Evolutionary conservation across 768 basidiomycete genomes (phyloP).

Genomic region (Auricularia sp.): DNA sequence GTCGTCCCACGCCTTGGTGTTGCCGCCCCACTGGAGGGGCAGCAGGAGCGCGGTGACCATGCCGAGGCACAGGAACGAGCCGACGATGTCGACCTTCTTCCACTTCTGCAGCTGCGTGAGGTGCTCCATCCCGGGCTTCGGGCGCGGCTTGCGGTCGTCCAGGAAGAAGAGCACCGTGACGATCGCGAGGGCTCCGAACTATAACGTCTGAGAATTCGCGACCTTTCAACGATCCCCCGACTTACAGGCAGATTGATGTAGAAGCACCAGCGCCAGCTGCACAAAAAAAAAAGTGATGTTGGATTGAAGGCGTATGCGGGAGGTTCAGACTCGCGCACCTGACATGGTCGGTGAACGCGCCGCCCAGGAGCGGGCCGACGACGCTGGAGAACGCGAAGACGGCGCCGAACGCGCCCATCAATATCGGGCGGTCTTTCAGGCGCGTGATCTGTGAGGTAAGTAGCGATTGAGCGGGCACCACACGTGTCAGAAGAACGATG

Average conservation of each 20-base stretch:
- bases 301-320: slow-evolving; percentile 7
- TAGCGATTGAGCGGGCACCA: no score
- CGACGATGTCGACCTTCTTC: slow-evolving; percentile 30
- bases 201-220: neutral
- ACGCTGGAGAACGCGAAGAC: slow-evolving; percentile 26
- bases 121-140: slow-evolving; percentile 3
- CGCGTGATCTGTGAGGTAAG: slow-evolving; percentile 16
- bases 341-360: slow-evolving; percentile 24
- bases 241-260: slow-evolving; percentile 14
- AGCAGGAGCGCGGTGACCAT: slow-evolving; percentile 31
- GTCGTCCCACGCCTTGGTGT: slow-evolving; percentile 34
- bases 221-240: slow-evolving; percentile 20
- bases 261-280: slow-evolving; percentile 29
- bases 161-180: slow-evolving; percentile 21
- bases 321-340: neutral
- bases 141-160: slow-evolving; percentile 12
- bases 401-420: slow-evolving; percentile 34
- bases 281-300: no score
- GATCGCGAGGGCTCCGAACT: slow-evolving; percentile 19
- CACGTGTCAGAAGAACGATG: neutral
- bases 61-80: slow-evolving; percentile 27
- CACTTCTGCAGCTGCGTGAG: slow-evolving; percentile 10
- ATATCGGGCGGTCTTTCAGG: slow-evolving; percentile 21
- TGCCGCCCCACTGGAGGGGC: slow-evolving; percentile 41
- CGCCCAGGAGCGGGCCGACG: slow-evolving; percentile 26